Base-by-base conservation (phyloP, 148 eudicot genomes). In the Persicaria maculosa region DNA sequence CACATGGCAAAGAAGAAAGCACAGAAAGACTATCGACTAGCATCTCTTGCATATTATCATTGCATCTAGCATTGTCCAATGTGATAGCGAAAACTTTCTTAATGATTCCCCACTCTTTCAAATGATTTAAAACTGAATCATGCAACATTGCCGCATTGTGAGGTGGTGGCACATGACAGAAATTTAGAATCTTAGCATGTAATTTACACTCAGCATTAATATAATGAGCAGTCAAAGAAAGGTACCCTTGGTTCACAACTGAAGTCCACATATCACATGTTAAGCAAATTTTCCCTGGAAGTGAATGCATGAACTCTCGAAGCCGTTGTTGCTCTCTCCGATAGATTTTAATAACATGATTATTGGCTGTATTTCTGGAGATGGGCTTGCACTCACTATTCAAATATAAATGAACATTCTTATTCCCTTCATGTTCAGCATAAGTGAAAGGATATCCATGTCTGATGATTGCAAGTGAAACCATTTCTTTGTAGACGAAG, bases 41-140 rank as follows among this genome's bases (percentile, higher is more conserved):
- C 14, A 31, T 1, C 0, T 53, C 75, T 53, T 53, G 44, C 75
- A 50, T 72, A 12, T 72, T 52, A 20, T 72, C 75, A 72, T 72
- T 72, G 47, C n/a, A 31, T 12, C 62, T 52, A 22, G 46, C 64
- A 50, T 72, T 72, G 12, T 72, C 75, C n/a, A 72, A 53, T 20
- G 75, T 72, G 31, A 72, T 72, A 3, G 58, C 48, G n/a, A 22
- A 72, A 16, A 72, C 44, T 50, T 47, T 72, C 12, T 50, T 14
- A 0, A 2, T 0, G 22, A 72, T 72, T 54, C 20, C 62, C 64
- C 64, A 50, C 3, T 53, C 31, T 9, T 52, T 53, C 17, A 72
- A 22, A 16, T 20, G 43, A 9, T 16, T 5, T 1, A 61, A 10
- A 0, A 61, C 1, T 9, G 1, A 1, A 19, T 61, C 68, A 61